phyloP scores from a whole-genome alignment of 345 rosid genomes.

The Salix brachista region DNA sequence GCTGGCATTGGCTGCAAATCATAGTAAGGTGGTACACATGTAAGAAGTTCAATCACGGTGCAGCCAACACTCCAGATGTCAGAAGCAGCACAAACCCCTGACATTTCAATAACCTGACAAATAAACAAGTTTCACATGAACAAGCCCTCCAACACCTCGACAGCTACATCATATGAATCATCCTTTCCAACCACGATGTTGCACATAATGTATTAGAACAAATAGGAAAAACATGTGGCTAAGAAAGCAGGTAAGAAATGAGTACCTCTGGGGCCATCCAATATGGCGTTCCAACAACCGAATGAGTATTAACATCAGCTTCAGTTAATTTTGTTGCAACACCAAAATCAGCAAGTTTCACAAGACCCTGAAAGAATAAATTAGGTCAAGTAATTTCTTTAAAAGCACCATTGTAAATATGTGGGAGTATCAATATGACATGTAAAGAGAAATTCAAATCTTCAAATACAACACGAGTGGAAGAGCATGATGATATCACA shows the following conservation, averaged over 20 bases:
- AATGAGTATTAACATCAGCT: slow-evolving; percentile 95
- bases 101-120: slow-evolving; percentile 96
- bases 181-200: not conserved
- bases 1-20: slow-evolving; percentile 99
- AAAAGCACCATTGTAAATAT: not conserved
- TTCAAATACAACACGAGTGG: not conserved
- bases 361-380: slow-evolving; percentile 64
- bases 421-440: too few relatives aligned
- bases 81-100: slow-evolving; percentile 99
- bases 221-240: not conserved
- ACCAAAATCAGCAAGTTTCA: slow-evolving; percentile 99
- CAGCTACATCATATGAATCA: not conserved
- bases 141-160: slow-evolving; percentile 3
- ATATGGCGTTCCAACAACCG: slow-evolving; percentile 96
- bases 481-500: not conserved
- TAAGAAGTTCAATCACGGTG: slow-evolving; percentile 95
- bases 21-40: slow-evolving; percentile 96
- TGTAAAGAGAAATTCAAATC: not conserved
- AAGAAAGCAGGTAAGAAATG: slow-evolving; percentile 1
- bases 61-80: slow-evolving; percentile 99
- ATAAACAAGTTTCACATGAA: slow-evolving; percentile 21
- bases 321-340: slow-evolving; percentile 98
- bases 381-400: slow-evolving; percentile 10
- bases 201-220: not conserved
- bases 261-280: slow-evolving; percentile 99